Percentiles rank a stretch among this genome's conserved stretches.
phyloP scores from a whole-genome alignment of 495 filamentous ascomycete species.

The Daldinia bambusicola region DNA sequence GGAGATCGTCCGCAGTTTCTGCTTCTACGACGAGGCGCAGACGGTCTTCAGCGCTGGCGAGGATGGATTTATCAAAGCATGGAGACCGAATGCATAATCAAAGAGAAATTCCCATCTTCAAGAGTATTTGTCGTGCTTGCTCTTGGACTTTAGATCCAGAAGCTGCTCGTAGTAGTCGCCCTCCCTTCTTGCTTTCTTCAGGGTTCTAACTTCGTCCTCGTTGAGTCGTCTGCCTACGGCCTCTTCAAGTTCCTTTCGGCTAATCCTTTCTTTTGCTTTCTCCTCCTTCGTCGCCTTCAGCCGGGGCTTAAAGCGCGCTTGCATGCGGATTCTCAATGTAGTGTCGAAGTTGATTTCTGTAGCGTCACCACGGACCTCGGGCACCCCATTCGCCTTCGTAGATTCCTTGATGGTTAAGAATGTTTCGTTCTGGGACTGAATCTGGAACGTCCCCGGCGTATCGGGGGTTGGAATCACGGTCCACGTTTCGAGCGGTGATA shows the following conservation, averaged over 20 bases:
- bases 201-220: conserved; percentile 82
- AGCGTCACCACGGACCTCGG: conserved; percentile 83
- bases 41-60: conserved; percentile 81
- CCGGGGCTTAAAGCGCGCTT: conserved; percentile 89
- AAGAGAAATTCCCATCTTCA: conserved; percentile 32
- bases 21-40: conserved; percentile 74
- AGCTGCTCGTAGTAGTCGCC: conserved; percentile 91
- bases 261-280: conserved; percentile 85
- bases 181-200: conserved; percentile 86
- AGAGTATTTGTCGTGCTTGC: conserved; percentile 93
- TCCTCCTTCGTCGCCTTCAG: conserved; percentile 79
- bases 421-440: conserved; percentile 71
- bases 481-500: conserved; percentile 85
- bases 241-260: conserved; percentile 85
- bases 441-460: conserved; percentile 71
- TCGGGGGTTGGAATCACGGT: conserved; percentile 70
- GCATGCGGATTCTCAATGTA: conserved; percentile 87
- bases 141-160: conserved; percentile 89
- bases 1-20: conserved; percentile 84
- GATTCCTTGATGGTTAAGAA: conserved; percentile 67
- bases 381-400: conserved; percentile 55
- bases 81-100: conserved; percentile 54
- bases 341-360: conserved; percentile 76
- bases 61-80: conserved; percentile 78
- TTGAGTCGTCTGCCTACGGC: conserved; percentile 78